Base-by-base conservation (phyloP, 371 early-diverging fungal species). In the Dentiscutata heterogama region DNA sequence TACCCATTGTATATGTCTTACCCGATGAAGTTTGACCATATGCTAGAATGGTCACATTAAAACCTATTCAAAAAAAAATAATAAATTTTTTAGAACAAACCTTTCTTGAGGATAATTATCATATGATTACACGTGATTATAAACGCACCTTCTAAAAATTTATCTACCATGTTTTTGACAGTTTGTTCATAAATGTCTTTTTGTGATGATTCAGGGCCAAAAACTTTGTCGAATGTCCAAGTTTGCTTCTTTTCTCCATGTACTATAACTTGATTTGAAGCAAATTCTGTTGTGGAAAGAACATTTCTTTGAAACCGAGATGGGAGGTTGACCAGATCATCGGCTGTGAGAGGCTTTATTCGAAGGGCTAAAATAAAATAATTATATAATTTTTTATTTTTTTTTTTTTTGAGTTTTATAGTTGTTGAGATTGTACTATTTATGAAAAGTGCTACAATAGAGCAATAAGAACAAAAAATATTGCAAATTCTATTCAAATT, bases 1-100 rank as follows among this genome's bases (percentile, higher is more conserved):
- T 96, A 75, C 97, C 97, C 99, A 99, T 99, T 13, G 99, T 99
- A 86, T 96, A 97, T 10, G 99, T 99, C 89, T 99, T 99, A 75
- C 99, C 99, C 18, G 96, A 95, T 11, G 97, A 96, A 22, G 97
- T 97, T 91, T 99, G 97, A 29, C 95, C 99, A 91, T 99, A 99
- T 39, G 99, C 99, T 82, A 99, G 92, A 78, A 96, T 94, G 13
- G 96, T 98, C 60, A 94, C 97, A 90, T 96, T 99, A 90, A 93
- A 99, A 22, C 96, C 96, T 92, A 81, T 16, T n/a, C 8, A 31
- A 53, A 65, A 65, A 53, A 51, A 29, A 51, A 67, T 7, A 25
- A 39, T 22, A 51, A 53, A 51, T 6, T 16, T 27, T 50, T 51
- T 14, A 2, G 14, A 8, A 51, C 2, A 50, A 22, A 16, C 35